These are phyloP conservation scores for Microdochium nivale DNA, from an alignment of 2,329 filamentous ascomycete species.

Conservation along the genomic window DNA sequence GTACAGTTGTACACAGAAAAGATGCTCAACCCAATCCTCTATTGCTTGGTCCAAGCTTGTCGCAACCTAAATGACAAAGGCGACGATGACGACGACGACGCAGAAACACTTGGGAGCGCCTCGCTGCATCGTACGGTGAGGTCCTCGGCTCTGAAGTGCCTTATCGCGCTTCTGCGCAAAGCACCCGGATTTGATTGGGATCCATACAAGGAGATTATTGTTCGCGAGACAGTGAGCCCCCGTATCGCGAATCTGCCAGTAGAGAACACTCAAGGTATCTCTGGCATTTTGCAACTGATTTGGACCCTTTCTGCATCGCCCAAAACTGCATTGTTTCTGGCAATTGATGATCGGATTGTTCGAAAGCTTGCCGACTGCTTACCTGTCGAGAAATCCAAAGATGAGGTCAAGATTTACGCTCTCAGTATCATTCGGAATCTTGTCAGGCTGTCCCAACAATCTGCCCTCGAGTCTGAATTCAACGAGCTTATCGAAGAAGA, in stretches of 20 bases:
- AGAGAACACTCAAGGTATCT: constrained; percentile 86
- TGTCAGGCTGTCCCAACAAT: constrained; percentile 48
- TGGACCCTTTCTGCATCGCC: constrained; percentile 68
- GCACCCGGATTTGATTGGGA: constrained; percentile 64
- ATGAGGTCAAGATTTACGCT: constrained; percentile 77
- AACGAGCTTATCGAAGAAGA: constrained; percentile 47
- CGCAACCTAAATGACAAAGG: constrained; percentile 41
- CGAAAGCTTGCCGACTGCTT: constrained; percentile 65
- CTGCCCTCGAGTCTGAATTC: constrained; percentile 45
- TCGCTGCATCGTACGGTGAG: constrained; percentile 60
- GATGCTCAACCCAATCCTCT: constrained; percentile 70
- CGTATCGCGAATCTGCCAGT: constrained; percentile 68
- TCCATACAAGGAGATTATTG: constrained; percentile 60
- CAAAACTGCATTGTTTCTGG: constrained; percentile 59
- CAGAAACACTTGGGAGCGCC: constrained; percentile 26
- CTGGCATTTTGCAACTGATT: constrained; percentile 72
- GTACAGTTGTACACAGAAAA: constrained; percentile 59
- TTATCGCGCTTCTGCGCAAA: constrained; percentile 70
- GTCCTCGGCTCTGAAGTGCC: constrained; percentile 70
- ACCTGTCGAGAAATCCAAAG: constrained; percentile 64
- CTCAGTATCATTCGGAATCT: constrained; percentile 67
- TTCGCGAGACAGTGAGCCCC: constrained; percentile 67
- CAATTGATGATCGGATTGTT: constrained; percentile 53
- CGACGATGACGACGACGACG: constrained; percentile 24
- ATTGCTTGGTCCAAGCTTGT: constrained; percentile 68